Evolutionary conservation across 202 grass and related monocot species (phyloP).

Genomic region (Schoenoplectus triqueter): DNA sequence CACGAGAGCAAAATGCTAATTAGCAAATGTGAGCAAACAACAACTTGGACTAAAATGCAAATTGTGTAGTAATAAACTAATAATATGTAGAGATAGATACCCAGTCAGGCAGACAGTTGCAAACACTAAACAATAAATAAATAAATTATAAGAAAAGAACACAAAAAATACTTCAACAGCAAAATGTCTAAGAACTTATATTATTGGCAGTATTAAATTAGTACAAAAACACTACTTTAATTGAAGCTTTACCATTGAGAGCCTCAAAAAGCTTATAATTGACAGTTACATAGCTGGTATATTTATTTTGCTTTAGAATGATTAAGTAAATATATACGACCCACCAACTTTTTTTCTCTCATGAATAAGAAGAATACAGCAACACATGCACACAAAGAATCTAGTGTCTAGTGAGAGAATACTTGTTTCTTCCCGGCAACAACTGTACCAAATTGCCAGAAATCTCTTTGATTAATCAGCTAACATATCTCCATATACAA

Average conservation of each 20-base stretch:
- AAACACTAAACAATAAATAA: not conserved
- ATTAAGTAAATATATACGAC: constrained; percentile 23
- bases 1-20: not conserved
- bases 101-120: not conserved
- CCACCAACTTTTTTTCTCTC: constrained; percentile 21
- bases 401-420: constrained; percentile 18
- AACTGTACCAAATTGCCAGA: constrained; percentile 39
- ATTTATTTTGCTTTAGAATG: not conserved
- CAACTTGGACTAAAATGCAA: not conserved
- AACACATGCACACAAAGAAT: constrained; percentile 40
- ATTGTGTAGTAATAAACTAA: not conserved
- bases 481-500: constrained; percentile 17
- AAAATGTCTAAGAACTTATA: not conserved
- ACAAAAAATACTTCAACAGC: not conserved
- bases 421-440: constrained; percentile 15
- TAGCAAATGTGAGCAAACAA: not conserved
- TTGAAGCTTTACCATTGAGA: not conserved
- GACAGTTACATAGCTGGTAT: not conserved
- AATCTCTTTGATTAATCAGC: constrained; percentile 13
- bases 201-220: not conserved
- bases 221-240: not conserved
- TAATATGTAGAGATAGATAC: not conserved
- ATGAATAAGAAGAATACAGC: constrained; percentile 20
- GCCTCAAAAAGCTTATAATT: not conserved
- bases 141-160: not conserved